These are phyloP conservation scores for Neurospora hispaniola DNA, from an alignment of 495 filamentous ascomycete genomes.

Conservation along the genomic window DNA sequence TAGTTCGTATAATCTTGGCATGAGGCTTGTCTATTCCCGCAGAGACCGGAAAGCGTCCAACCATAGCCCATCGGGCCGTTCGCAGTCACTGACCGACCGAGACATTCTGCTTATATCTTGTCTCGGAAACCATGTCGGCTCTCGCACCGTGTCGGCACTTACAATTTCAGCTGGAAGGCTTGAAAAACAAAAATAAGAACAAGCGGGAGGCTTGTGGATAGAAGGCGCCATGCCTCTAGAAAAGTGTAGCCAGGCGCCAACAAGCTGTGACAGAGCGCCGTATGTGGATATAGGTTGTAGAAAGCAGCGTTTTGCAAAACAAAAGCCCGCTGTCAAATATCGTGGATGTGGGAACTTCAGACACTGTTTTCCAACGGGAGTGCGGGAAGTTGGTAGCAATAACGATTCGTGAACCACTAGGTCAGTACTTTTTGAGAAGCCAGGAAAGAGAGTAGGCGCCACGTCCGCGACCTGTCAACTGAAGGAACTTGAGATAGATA, in stretches of 20 bases:
- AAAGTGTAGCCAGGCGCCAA: not conserved
- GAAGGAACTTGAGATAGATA: not conserved
- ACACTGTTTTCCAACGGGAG: not conserved
- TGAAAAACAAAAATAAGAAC: not conserved
- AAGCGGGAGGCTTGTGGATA: not conserved
- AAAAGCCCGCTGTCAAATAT: not conserved
- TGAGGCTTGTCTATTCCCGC: not conserved
- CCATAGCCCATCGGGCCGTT: not conserved
- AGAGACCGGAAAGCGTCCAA: not conserved
- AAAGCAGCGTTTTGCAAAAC: not conserved
- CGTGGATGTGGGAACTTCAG: not conserved
- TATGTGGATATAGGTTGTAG: not conserved
- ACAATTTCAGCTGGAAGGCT: not conserved
- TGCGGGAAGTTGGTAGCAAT: not conserved
- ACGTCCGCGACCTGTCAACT: not conserved
- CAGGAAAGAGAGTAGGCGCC: not conserved
- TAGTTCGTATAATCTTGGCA: no score
- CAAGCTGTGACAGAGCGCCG: not conserved
- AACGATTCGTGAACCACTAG: not conserved
- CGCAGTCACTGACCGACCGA: not conserved
- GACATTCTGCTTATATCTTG: not conserved
- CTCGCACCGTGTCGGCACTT: not conserved
- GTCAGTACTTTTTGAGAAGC: not conserved
- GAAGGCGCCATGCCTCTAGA: not conserved
- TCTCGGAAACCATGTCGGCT: not conserved